Conservation (phyloP, 441 rosid genomes). For the Capsella rubella region DNA sequence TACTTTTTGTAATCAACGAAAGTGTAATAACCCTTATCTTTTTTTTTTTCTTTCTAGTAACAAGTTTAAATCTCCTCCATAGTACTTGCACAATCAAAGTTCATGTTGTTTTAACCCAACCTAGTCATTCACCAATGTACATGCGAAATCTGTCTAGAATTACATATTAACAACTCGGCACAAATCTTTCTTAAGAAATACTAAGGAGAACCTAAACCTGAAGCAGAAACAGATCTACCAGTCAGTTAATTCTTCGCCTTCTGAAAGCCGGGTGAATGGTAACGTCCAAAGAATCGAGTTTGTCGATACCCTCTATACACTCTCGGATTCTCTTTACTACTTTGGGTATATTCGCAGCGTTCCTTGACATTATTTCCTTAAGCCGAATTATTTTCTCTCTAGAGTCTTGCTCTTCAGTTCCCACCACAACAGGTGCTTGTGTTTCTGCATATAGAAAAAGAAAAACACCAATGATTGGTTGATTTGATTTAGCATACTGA, state of each 20-base stretch:
- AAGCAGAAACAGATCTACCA: not conserved
- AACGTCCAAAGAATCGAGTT: constrained; percentile 30
- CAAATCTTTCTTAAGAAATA: not conserved
- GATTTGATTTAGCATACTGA: constrained; percentile 18
- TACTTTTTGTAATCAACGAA: not conserved
- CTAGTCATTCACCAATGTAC: constrained; percentile 4
- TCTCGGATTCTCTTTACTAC: constrained; percentile 42
- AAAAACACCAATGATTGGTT: not conserved
- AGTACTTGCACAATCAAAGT: constrained; percentile 10
- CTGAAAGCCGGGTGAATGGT: constrained; percentile 38
- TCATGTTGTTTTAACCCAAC: not conserved
- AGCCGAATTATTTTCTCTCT: constrained; percentile 30
- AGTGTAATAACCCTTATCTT: not conserved
- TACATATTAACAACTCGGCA: constrained; percentile 25
- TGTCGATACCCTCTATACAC: constrained; percentile 26
- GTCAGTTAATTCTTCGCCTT: constrained; percentile 28
- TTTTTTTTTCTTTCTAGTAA: not conserved
- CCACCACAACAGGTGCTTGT: constrained; percentile 16
- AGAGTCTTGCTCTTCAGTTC: constrained; percentile 28
- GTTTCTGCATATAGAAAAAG: constrained; percentile 20
- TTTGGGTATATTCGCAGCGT: constrained; percentile 31
- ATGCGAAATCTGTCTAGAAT: constrained; percentile 21
- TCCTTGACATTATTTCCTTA: constrained; percentile 34
- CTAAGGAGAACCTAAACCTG: not conserved
- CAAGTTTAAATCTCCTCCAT: not conserved